Base-by-base conservation (phyloP, 2,329 filamentous ascomycete species). In the Coniochaeta pulveracea region DNA sequence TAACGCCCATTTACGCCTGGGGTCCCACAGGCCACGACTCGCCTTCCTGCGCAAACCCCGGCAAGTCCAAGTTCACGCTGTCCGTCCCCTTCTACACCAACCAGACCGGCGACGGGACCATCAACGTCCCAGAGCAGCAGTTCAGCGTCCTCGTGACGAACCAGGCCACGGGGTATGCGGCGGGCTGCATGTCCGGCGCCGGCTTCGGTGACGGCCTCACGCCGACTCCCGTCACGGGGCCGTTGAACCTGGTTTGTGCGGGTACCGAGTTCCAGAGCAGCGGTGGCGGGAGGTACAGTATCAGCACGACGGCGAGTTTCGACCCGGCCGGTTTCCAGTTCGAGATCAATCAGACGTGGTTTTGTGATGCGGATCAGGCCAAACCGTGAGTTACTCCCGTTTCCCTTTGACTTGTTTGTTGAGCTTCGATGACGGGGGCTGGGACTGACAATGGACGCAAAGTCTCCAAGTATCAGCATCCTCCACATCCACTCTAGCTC, bases 21-120 rank as follows among this genome's bases (percentile, higher is more conserved):
- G 47, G 48, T 2, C 47, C 48, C 3, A 22, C 35, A 3, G 46
- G 43, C 4, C 48, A 48, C 33, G 24, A 33, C 34, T 33, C 26
- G 9, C 18, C 39, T 6, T 45, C 45, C 2, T 49, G 47, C 35
- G 36, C 37, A 11, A n/a, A n/a, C n/a, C n/a, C 29, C 18, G 19
- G 35, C 30, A 10, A 21, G 30, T 23, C 19, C 33, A 36, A 30
- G 1, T 42, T 37, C 37, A 34, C 21, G 16, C 6, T 40, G 4
- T 36, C 35, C 2, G n/a, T 15, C 3, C 28, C 34, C 1, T 26
- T n/a, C 18, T 40, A 38, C 19, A 18, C 27, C 10, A 34, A 41
- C 25, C 33, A 37, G 26, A 35, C 26, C 2, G 40, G 40, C n/a
- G 37, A 41, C 11, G 40, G 40, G 5, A 18, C 34, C 12, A 25